Percentiles rank a stretch among this genome's conserved stretches.
Conservation (phyloP, 768 basidiomycete species). For the Terana coerulea region DNA sequence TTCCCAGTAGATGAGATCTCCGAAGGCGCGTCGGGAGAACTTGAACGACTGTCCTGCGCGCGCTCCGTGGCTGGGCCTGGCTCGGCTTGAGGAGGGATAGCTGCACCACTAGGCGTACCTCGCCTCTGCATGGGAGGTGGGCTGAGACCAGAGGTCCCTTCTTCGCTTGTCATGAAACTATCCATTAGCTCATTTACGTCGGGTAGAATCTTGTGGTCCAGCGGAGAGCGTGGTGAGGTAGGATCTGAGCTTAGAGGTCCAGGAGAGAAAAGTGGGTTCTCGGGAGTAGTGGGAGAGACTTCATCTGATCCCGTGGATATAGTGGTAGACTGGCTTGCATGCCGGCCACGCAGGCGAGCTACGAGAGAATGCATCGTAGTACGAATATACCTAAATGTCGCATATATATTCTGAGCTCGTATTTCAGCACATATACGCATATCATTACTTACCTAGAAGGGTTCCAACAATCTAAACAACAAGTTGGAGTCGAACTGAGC, state of each 20-base stretch:
- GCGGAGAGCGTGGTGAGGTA: not conserved
- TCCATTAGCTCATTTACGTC: constrained; percentile 11
- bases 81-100: not conserved
- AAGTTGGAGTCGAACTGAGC: not conserved
- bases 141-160: constrained; percentile 1
- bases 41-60: not conserved
- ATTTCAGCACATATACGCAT: not conserved
- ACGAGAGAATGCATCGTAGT: constrained; percentile 23
- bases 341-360: constrained; percentile 22
- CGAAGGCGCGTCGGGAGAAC: not conserved
- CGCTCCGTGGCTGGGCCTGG: not conserved
- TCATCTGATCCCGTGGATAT: constrained; percentile 2
- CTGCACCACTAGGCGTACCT: not conserved
- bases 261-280: not conserved
- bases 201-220: constrained; percentile 11
- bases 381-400: too few species aligned
- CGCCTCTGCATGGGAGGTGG: constrained; percentile 5
- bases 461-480: not conserved
- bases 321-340: constrained; percentile 16
- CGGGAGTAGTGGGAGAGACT: not conserved
- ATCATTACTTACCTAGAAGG: not conserved
- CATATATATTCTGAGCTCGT: not conserved
- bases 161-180: constrained; percentile 5
- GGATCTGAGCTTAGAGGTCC: not conserved
- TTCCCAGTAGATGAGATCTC: not conserved